Base-by-base conservation (phyloP, 805 yeast species). In the Nematodospora valgi region DNA sequence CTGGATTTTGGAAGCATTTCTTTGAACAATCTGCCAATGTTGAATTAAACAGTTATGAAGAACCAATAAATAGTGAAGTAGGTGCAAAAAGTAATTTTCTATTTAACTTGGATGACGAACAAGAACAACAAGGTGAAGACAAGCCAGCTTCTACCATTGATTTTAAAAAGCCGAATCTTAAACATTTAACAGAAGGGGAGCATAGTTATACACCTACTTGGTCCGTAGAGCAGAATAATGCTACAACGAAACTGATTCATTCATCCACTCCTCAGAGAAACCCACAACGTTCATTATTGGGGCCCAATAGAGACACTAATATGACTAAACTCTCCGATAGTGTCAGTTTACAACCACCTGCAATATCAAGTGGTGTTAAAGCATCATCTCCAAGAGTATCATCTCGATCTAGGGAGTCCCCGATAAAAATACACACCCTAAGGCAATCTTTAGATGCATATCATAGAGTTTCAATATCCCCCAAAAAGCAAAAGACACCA, bases 1-100 rank as follows among this genome's bases (percentile, higher is more conserved):
- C 77, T 5, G 72, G 74, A 37, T 85, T 86, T 58, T 80, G 94
- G 82, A 85, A 85, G 51, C 72, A 73, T 21, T 82, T 87, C 58
- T 75, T 86, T 47, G 95, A 87, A 51, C 74, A 78, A 30, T 74
- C 86, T 19, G 88, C 87, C 2, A 74, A 78, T 48, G 83, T 82
- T 16, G 76, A 78, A 42, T 56, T 82, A 23, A 56, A 72, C 22
- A 72, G 78, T 19, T 71, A 70, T 42, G 79, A 74, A 44, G 80
- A 67, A 18, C 58, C 62, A 19, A 46, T 47, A 11, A 44, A 45
- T 26, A 47, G 53, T 4, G 59, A 51, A 21, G 42, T 47, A 10
- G 48, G 55, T 32, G 47, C 56, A 3, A 30, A 50, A 4, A 47
- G 47, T 12, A 55, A 55, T 13, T 49, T 45, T 5, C 48, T 39